Evolutionary conservation across 164 flowering plant species (phyloP), one percentile per base, ranked within the genome.

Genomic region (Tetracentron sinense): DNA sequence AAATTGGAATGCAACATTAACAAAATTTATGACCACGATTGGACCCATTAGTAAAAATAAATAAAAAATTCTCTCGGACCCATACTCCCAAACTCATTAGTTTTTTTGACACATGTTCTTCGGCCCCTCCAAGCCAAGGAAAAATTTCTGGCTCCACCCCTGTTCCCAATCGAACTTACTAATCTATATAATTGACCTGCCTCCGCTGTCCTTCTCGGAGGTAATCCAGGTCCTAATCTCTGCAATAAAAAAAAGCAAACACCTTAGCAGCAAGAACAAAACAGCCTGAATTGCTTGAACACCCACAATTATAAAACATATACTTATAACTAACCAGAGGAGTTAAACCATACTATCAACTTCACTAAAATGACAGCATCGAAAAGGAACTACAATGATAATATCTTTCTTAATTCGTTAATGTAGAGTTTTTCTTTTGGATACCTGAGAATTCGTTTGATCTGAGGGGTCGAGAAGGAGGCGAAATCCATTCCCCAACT

Each of bases 401-500:
- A n/a, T n/a, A n/a, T n/a, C n/a, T n/a, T n/a, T n/a, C n/a, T n/a
- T n/a, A n/a, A n/a, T n/a, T n/a, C n/a, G n/a, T n/a, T n/a, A 33
- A 46, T 1, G n/a, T 53, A 54, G 46, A 14, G 15, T 29, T 35
- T 20, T 10, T 42, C 38, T n/a, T 26, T 5, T 42, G 14, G 15
- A 15, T 54, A 85, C 97, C 77, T 88, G 61, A 89, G 77, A 62
- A 94, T 85, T 15, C 78, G 87, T 63, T 86, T 94, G 58, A 94
- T 91, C 67, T 88, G 93, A 44, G 89, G 66, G 23, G 64, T 48
- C 10, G 96, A 69, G 79, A 94, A 86, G 62, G 76, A 67, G 0
- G 99, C 89, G 17, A 94, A 82, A 2, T 94, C 92, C 95, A 87
- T 85, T 16, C 87, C 99, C 91, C 97, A 91, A 1, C 72, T 77